Conservation (phyloP, 129 eudicot genomes). For the Gnaphalium uliginosum region DNA sequence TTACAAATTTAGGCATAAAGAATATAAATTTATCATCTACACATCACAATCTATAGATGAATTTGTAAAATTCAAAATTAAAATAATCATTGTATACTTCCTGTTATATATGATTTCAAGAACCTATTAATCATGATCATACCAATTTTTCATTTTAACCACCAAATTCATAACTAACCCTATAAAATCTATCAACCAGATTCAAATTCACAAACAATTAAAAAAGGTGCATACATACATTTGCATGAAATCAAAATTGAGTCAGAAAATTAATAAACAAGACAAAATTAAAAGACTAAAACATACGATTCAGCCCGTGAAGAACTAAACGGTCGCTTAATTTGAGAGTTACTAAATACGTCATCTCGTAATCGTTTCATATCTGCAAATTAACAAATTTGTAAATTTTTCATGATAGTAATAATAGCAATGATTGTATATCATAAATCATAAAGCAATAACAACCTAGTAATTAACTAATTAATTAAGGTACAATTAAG, state of each 20-base stretch:
- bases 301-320: slow-evolving; percentile 91
- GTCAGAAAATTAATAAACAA: neutral
- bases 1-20: slow-evolving; percentile 2
- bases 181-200: slow-evolving; percentile 7
- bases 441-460: slow-evolving; percentile 1
- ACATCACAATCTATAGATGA: neutral
- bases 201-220: slow-evolving; percentile 15
- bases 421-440: neutral
- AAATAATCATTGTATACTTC: slow-evolving; percentile 12
- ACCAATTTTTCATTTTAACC: slow-evolving; percentile 1
- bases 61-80: slow-evolving; percentile 5
- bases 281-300: neutral
- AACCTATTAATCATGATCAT: slow-evolving; percentile 21
- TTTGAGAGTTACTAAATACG: slow-evolving; percentile 64
- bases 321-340: slow-evolving; percentile 83
- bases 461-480: slow-evolving; percentile 11
- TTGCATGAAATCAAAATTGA: slow-evolving; percentile 24
- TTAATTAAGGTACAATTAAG: slow-evolving; percentile 7
- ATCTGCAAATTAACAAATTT: slow-evolving; percentile 43
- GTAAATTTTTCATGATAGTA: neutral
- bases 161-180: slow-evolving; percentile 39
- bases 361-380: slow-evolving; percentile 96
- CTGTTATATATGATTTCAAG: slow-evolving; percentile 18
- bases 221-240: slow-evolving; percentile 5
- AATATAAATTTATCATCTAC: slow-evolving; percentile 6